These are phyloP conservation scores for Kingdonia uniflora DNA, from an alignment of 164 flowering plant genomes.

Conservation along the genomic window DNA sequence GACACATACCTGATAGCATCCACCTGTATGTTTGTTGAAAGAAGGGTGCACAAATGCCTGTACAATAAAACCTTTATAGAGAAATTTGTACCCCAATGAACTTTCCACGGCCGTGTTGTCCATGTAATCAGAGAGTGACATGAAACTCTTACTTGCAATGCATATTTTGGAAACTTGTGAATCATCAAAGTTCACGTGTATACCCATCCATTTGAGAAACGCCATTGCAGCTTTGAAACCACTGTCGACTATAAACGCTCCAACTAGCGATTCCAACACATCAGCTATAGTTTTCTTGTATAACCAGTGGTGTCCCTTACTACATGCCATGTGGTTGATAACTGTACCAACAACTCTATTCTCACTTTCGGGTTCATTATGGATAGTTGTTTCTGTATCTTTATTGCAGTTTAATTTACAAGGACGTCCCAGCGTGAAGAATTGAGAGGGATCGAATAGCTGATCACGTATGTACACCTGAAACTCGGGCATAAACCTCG, in stretches of 20 bases:
- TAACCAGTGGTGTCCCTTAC: conserved; percentile 66
- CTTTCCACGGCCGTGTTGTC: conserved; percentile 48
- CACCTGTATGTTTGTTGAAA: conserved; percentile 60
- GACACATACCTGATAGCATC: conserved; percentile 81
- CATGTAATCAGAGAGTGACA: conserved; percentile 28
- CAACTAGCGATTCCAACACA: conserved; percentile 86
- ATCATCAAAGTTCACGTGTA: conserved; percentile 52
- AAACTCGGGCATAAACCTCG: neutral
- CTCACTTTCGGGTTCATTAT: conserved; percentile 18
- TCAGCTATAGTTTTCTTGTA: conserved; percentile 83
- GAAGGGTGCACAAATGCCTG: conserved; percentile 96
- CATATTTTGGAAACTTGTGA: conserved; percentile 41
- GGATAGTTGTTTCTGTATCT: conserved; percentile 34
- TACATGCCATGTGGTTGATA: conserved; percentile 38
- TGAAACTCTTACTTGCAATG: conserved; percentile 34
- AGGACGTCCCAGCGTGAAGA: conserved; percentile 69
- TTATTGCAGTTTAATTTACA: conserved; percentile 47
- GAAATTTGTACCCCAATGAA: conserved; percentile 41
- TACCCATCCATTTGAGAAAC: conserved; percentile 86
- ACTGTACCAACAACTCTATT: conserved; percentile 7
- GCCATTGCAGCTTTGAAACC: conserved; percentile 88
- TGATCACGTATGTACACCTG: conserved; percentile 91
- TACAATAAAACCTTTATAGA: conserved; percentile 64
- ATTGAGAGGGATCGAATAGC: conserved; percentile 60
- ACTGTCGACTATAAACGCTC: conserved; percentile 84